A percentile compares a stretch with the other conserved stretches of the same genome.
phyloP scores from a whole-genome alignment of 1,139 yeast genomes.

The Meyerozyma guilliermondii region DNA sequence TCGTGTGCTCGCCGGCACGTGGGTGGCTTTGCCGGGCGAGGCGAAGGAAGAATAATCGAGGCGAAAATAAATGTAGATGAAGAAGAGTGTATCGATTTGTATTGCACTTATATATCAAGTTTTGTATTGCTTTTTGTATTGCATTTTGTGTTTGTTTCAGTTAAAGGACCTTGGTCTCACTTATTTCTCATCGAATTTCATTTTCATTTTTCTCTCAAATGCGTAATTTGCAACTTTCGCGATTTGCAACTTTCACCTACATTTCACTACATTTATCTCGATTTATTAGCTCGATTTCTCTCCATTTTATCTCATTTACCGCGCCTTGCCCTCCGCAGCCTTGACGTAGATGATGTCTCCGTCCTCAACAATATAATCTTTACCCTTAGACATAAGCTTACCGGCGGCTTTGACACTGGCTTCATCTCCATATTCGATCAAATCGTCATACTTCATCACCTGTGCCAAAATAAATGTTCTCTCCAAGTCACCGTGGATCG shows the following conservation, averaged over 20 bases:
- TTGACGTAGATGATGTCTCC: slow-evolving; percentile 90
- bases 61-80: too few species aligned
- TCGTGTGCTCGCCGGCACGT: background rate
- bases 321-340: slow-evolving; percentile 92
- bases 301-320: slow-evolving; percentile 20
- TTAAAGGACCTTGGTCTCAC: too few species aligned
- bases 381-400: slow-evolving; percentile 91
- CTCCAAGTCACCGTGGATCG: slow-evolving; percentile 64
- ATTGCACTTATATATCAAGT: too few species aligned
- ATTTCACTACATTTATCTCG: too few species aligned
- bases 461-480: slow-evolving; percentile 47
- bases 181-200: too few species aligned
- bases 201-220: background rate
- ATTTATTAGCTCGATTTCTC: too few species aligned
- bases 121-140: too few species aligned
- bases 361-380: slow-evolving; percentile 80
- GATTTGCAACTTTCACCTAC: too few species aligned
- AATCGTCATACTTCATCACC: slow-evolving; percentile 44
- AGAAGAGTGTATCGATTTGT: too few species aligned
- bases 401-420: slow-evolving; percentile 87
- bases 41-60: too few species aligned
- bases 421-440: slow-evolving; percentile 82
- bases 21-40: slow-evolving; percentile 1
- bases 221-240: too few species aligned
- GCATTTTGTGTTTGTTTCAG: too few species aligned